These are phyloP conservation scores for Xerocomus spinulosus DNA, from an alignment of 768 basidiomycete species.

Conservation along the genomic window DNA sequence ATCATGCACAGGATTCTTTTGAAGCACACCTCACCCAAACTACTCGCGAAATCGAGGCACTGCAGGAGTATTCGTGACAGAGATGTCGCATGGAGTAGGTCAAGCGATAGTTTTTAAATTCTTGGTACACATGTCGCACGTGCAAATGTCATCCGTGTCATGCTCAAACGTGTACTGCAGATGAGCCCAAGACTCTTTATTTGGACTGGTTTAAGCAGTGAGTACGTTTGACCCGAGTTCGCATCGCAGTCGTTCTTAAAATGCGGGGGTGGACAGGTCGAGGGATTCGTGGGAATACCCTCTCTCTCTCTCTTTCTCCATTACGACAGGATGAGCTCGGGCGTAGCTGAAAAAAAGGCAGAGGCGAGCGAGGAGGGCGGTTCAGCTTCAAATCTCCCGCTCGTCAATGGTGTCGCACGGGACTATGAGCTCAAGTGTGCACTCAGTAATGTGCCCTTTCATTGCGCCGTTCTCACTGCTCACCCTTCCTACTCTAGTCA, in stretches of 20 bases:
- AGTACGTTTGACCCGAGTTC: no score
- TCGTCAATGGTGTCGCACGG: slow-evolving; percentile 24
- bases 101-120: no score
- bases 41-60: slow-evolving; percentile 54
- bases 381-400: slow-evolving; percentile 1
- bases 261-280: no score
- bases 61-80: slow-evolving; percentile 48
- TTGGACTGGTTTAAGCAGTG: no score
- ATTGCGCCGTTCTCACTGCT: neutral
- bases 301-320: neutral
- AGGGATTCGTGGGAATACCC: slow-evolving; percentile 21
- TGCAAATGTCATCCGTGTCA: neutral
- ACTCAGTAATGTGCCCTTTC: slow-evolving; percentile 19
- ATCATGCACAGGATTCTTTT: slow-evolving; percentile 50
- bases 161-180: no score
- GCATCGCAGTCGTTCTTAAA: neutral
- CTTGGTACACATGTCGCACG: neutral
- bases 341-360: slow-evolving; percentile 15
- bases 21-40: slow-evolving; percentile 55
- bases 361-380: slow-evolving; percentile 11
- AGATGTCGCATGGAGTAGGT: no score
- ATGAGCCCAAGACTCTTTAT: no score
- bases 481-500: slow-evolving; percentile 30
- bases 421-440: slow-evolving; percentile 34
- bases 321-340: slow-evolving; percentile 7